Base-by-base conservation (phyloP, 768 basidiomycete species). In the Termitomyces sp. region DNA sequence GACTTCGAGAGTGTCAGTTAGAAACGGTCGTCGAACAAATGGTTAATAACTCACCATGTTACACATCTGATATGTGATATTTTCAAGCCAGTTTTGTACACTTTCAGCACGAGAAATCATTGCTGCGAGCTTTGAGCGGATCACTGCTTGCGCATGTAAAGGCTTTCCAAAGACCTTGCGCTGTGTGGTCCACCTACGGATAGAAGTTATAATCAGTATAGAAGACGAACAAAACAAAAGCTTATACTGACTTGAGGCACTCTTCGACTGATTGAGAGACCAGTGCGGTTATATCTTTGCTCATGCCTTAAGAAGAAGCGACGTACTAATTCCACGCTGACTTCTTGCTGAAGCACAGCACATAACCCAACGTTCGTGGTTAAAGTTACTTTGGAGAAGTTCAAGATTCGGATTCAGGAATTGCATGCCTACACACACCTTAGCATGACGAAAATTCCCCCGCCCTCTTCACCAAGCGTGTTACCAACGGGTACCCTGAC, bases 341-440 rank as follows among this genome's bases (percentile, higher is more conserved):
- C 61, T 60, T 40, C 65, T 59, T 14, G 63, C 65, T 18, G 65
- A 66, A 14, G 63, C 60, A 54, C 65, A 67, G 45, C 66, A 66
- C 65, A 94, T 94, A 28, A 91, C 90, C 92, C 91, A 95, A 62
- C 90, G 87, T 68, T 94, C 94, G 70, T 95, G 93, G 69, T 96
- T 96, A 75, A 96, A 97, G 74, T 96, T 98, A 58, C 89, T 76
- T 36, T 28, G 1, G 40, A 50, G 33, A 1, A 8, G n/a, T 28
- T 57, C 18, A 3, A 55, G 26, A 22, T 32, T 41, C 9, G 16
- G 11, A 36, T 4, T 5, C 24, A 30, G 5, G 22, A 1, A 0
- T n/a, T 22, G 1, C n/a, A 52, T 22, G 5, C 10, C 40, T 6
- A 26, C 18, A 56, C 59, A 40, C 18, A 68, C 68, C 67, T 68